These are phyloP conservation scores for Rhizophora mangle DNA, from an alignment of 345 rosid species.

Conservation along the genomic window DNA sequence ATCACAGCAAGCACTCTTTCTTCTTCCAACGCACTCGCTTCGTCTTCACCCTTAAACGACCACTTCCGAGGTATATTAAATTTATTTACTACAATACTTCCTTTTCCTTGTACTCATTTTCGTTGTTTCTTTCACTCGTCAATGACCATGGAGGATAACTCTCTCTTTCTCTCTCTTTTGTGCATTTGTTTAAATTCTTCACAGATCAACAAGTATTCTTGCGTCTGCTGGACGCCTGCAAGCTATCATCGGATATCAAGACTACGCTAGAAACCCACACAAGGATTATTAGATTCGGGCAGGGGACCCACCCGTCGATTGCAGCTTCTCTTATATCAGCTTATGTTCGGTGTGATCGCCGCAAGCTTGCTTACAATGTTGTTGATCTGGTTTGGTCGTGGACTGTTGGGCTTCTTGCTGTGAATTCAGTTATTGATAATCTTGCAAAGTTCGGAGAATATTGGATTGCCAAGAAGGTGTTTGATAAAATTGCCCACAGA, in stretches of 20 bases:
- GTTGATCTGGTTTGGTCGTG: constrained; percentile 35
- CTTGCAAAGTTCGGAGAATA: constrained; percentile 50
- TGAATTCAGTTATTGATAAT: constrained; percentile 47
- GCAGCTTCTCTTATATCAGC: constrained; percentile 46
- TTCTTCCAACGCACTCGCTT: neutral
- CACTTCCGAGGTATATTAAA: too few relatives aligned
- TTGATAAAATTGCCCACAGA: constrained; percentile 34
- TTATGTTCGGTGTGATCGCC: constrained; percentile 42
- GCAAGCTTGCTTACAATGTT: constrained; percentile 37
- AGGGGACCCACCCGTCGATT: constrained; percentile 51
- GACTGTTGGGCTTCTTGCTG: constrained; percentile 34
- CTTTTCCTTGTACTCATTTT: too few relatives aligned
- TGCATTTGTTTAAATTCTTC: neutral
- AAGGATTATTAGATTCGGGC: constrained; percentile 52
- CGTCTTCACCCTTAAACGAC: neutral
- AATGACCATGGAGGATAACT: neutral
- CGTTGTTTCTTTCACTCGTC: too few relatives aligned
- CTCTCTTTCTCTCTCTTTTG: neutral
- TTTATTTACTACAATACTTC: too few relatives aligned
- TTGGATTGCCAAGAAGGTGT: constrained; percentile 53
- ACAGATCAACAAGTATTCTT: constrained; percentile 42
- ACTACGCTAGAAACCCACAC: constrained; percentile 48
- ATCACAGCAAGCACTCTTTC: neutral
- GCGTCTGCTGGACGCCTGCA: constrained; percentile 49
- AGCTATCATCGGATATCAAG: constrained; percentile 32